Evolutionary conservation across 2,329 filamentous ascomycete genomes (phyloP).

Genomic region (Colletotrichum echinochloae): DNA sequence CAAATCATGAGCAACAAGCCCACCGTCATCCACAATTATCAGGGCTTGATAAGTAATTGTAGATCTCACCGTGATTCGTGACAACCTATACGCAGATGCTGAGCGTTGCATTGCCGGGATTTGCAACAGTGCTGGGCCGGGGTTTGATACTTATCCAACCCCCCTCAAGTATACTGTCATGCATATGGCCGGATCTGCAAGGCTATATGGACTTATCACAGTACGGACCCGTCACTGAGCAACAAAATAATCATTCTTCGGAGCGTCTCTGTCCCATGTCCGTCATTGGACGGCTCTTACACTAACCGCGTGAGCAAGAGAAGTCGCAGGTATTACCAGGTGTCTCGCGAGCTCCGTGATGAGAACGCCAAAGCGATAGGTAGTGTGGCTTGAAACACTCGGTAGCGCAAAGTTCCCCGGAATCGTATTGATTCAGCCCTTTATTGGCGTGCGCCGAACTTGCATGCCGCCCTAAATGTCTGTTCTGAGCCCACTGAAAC

Average conservation of each 20-base stretch:
- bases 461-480: not conserved
- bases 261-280: not conserved
- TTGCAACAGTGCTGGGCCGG: too few species aligned
- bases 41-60: too few species aligned
- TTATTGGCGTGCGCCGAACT: not conserved
- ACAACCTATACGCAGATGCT: too few species aligned
- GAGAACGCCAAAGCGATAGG: not conserved
- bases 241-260: not conserved
- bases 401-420: not conserved
- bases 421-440: not conserved
- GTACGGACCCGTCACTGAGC: too few species aligned
- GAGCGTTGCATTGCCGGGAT: too few species aligned
- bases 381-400: not conserved
- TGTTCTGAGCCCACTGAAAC: constrained; percentile 8
- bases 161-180: not conserved
- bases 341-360: not conserved
- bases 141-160: too few species aligned
- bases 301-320: not conserved
- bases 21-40: too few species aligned
- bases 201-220: not conserved
- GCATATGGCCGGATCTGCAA: not conserved
- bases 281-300: not conserved
- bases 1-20: too few species aligned
- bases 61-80: too few species aligned
- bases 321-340: too few species aligned